Conservation (phyloP, 345 rosid genomes). For the Syzygium aqueum region DNA sequence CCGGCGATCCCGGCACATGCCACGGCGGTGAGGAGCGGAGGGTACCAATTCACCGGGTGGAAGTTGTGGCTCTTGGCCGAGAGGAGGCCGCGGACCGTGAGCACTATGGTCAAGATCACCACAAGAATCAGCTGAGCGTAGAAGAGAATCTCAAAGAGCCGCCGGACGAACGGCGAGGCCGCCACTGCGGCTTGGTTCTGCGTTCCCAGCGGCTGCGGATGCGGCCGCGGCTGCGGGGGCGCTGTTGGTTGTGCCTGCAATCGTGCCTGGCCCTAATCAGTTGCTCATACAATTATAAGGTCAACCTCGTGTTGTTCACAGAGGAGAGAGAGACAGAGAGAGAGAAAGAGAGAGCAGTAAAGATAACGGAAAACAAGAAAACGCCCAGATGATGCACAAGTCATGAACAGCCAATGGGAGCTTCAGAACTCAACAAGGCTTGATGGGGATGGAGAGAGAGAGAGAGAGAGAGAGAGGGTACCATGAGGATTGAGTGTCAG, state of each 20-base stretch:
- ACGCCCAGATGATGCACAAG: not conserved
- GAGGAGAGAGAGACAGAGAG: not conserved
- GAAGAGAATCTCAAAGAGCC: conserved; percentile 50
- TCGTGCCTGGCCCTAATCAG: not conserved
- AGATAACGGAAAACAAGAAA: not conserved
- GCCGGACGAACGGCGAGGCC: conserved; percentile 27
- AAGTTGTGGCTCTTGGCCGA: conserved; percentile 33
- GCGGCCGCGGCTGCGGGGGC: not conserved
- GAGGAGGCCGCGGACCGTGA: conserved; percentile 54
- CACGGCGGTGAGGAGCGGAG: conserved; percentile 52
- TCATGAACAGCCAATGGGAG: not conserved
- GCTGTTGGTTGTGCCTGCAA: not conserved
- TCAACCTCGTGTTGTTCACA: not conserved
- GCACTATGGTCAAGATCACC: conserved; percentile 39
- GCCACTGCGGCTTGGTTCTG: conserved; percentile 9
- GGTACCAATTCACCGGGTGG: conserved; percentile 66
- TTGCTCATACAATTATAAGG: not conserved
- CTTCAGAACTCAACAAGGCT: not conserved
- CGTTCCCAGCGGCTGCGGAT: not conserved
- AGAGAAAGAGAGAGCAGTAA: not conserved
- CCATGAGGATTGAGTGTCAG: not conserved
- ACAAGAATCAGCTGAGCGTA: conserved; percentile 40
- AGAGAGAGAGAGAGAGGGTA: not conserved
- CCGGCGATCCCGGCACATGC: conserved; percentile 43
- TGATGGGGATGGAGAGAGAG: not conserved